These are phyloP conservation scores for Cicer yamashitae DNA, from an alignment of 306 rosid species.

Conservation along the genomic window DNA sequence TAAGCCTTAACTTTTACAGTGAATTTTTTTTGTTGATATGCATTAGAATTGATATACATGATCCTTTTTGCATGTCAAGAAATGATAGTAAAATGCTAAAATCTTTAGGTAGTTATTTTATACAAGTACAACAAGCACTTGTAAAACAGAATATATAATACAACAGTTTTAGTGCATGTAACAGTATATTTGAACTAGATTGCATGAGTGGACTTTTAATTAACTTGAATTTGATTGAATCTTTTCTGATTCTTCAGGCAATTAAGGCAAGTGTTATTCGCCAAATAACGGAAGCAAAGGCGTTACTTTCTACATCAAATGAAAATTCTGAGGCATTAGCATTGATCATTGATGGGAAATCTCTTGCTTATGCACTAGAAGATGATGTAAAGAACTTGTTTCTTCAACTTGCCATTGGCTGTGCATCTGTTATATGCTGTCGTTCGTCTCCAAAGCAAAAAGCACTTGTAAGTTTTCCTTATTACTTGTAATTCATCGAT, in stretches of 20 bases:
- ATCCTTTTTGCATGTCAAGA: neutral
- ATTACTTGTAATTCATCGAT: neutral
- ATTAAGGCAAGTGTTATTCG: slow-evolving; percentile 71
- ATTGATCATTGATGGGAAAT: slow-evolving; percentile 94
- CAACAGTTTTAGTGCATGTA: neutral
- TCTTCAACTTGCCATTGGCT: slow-evolving; percentile 88
- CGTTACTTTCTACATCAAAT: slow-evolving; percentile 48
- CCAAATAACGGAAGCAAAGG: slow-evolving; percentile 72
- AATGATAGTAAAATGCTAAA: too few relatives aligned
- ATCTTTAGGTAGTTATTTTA: too few relatives aligned
- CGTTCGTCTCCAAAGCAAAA: slow-evolving; percentile 99
- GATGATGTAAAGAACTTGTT: slow-evolving; percentile 81
- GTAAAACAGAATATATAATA: too few relatives aligned
- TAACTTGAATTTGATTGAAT: slow-evolving; percentile 40
- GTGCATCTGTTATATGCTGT: slow-evolving; percentile 97
- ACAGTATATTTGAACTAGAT: too few relatives aligned
- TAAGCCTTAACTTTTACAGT: slow-evolving; percentile 43
- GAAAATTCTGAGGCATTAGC: slow-evolving; percentile 75
- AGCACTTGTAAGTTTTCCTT: slow-evolving; percentile 73
- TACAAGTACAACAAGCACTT: too few relatives aligned
- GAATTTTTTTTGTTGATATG: slow-evolving; percentile 24
- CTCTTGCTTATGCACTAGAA: slow-evolving; percentile 83
- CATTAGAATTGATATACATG: slow-evolving; percentile 18
- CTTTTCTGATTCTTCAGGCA: slow-evolving; percentile 64
- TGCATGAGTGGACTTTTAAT: neutral